Base-by-base conservation (phyloP, 2,329 filamentous ascomycete genomes). In the Claviceps maximensis region DNA sequence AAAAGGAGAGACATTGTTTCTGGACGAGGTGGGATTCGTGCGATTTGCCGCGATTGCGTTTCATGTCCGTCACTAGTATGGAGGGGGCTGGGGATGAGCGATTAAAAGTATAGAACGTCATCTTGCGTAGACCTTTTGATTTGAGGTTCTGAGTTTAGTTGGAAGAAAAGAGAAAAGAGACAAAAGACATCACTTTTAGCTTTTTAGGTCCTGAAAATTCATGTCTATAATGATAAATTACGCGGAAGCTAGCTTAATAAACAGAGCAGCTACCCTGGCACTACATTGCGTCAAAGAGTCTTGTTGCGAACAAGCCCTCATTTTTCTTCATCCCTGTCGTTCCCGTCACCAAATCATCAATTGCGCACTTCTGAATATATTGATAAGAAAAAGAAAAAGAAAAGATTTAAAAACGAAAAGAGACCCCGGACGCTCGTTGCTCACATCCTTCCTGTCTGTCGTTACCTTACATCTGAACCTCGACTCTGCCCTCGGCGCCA, bases 401-500 rank as follows among this genome's bases (percentile, higher is more conserved):
- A n/a, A 27, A 29, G 38, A 25, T 40, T 29, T 1, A 36, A 48
- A 21, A 23, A 12, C 21, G 13, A 19, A 45, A 59, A 58, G 66
- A 62, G 61, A 59, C 58, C 59, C 60, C 56, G 48, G 53, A 58
- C 57, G 59, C 56, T 62, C 57, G 56, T 58, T 56, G 38, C 48
- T 51, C 48, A 55, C 25, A 42, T 51, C 25, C 15, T 54, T 33
- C 48, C 21, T 15, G 31, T 49, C 38, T 19, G 40, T 13, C 50
- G 41, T 36, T 13, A 45, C 60, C 60, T 69, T 76, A 87, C 70
- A 93, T 78, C 70, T 84, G 81, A 63, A 95, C 89, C 78, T 95
- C 89, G 56, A 95, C 89, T 76, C 89, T 83, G 62, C 87, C 87
- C 76, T 94, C 88, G 58, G 78, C 77, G 62, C 87, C 88, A 57